phyloP scores from a whole-genome alignment of 129 eudicot genomes.

The Lonicera japonica region DNA sequence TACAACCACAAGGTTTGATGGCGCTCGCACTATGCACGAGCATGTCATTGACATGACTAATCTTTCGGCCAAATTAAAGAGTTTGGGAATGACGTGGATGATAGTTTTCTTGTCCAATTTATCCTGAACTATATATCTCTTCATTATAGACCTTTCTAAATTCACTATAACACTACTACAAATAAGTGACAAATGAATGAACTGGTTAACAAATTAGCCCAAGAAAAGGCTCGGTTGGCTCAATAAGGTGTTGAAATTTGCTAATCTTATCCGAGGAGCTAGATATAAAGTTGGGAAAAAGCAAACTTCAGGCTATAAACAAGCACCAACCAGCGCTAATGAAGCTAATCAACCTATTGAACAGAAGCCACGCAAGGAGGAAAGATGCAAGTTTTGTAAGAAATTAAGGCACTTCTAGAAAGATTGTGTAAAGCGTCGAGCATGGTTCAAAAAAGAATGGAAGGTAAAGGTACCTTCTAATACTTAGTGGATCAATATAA shows the following conservation, averaged over 20 bases:
- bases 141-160: constrained; percentile 23
- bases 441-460: no score
- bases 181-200: constrained; percentile 20
- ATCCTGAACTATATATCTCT: constrained; percentile 13
- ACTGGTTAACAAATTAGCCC: constrained; percentile 11
- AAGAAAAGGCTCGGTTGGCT: constrained; percentile 5
- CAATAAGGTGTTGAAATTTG: no score
- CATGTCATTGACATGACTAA: constrained; percentile 12
- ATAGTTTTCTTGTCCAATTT: constrained; percentile 15
- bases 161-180: constrained; percentile 18
- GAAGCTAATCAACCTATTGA: no score
- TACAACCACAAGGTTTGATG: constrained; percentile 16
- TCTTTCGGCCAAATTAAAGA: not conserved
- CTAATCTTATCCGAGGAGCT: no score
- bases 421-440: no score
- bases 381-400: not conserved
- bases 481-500: no score
- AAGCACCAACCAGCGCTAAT: not conserved
- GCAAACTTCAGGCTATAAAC: not conserved
- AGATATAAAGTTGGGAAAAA: no score
- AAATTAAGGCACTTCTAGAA: not conserved
- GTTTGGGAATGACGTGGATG: constrained; percentile 10
- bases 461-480: no score
- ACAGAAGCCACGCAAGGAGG: not conserved
- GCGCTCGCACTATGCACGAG: constrained; percentile 11